Evolutionary conservation across 495 filamentous ascomycete species (phyloP), one percentile per base, ranked within the genome.

Genomic region (Hyaloscypha variabilis): DNA sequence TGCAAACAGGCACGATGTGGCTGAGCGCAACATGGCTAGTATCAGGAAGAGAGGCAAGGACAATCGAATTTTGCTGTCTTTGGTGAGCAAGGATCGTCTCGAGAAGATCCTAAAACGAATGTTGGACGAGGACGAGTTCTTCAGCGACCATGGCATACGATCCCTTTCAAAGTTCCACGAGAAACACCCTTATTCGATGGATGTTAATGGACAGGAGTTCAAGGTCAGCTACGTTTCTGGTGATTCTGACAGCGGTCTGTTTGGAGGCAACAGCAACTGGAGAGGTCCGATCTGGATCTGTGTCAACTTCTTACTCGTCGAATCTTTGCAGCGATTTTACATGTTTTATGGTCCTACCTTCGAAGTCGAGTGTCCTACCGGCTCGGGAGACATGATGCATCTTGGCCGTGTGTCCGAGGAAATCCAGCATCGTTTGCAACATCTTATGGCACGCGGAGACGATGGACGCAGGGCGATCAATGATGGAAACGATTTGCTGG

Each of bases 251-350:
- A 95, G 91, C 69, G 88, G 90, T 3, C 83, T 98, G 14, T 98
- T 98, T 71, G 94, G 94, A 46, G 94, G 94, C 31, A 98, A 98
- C 82, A 96, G 92, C 77, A 98, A 98, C 77, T 98, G 94, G 94
- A 86, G 94, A 69, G 87, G 85, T 2, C 94, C 95, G 0, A 94
- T 97, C 70, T 98, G 94, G 94, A 81, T 97, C 28, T 95, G 92
- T 67, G 93, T 97, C 77, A 98, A 98, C 71, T 97, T 97, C 81
- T 80, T 98, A 53, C 86, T 98, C 17, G 89, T 98, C 62, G 94
- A 98, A 75, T 94, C 93, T 2, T 82, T 97, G 5, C 89, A 94
- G 61, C 86, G 94, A 34, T 97, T 96, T 80, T 94, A 91, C 79
- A 90, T 97, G 79, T 98, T 94, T 83, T 97, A 97, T 72, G 94